Evolutionary conservation across 306 rosid genomes (phyloP).

Genomic region (Corylus avellana): DNA sequence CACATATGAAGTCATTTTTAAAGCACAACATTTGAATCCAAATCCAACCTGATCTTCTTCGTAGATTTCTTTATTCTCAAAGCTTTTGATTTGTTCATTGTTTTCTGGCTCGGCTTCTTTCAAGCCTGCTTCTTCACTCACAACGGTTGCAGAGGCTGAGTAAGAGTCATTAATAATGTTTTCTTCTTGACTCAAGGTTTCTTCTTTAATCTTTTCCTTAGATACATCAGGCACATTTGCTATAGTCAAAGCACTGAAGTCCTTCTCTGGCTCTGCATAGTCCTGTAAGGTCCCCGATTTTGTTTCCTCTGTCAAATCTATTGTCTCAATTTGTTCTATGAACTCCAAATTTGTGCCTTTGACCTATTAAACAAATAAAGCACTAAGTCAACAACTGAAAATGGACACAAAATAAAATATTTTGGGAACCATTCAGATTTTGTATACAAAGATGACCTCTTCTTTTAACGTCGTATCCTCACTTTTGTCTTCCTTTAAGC

Average conservation of each 20-base stretch:
- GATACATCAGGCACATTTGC: slow-evolving; percentile 4
- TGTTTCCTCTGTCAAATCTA: slow-evolving; percentile 14
- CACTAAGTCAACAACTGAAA: not conserved
- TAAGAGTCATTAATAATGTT: slow-evolving; percentile 6
- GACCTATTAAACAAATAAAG: slow-evolving; percentile 21
- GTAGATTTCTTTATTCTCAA: not conserved
- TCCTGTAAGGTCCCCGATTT: slow-evolving; percentile 19
- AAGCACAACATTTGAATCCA: too few relatives aligned
- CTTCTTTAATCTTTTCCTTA: slow-evolving; percentile 9
- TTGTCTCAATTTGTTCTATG: slow-evolving; percentile 21
- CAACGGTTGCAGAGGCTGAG: not conserved
- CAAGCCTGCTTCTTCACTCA: slow-evolving; percentile 20
- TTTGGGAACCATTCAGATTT: slow-evolving; percentile 6
- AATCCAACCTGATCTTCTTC: too few relatives aligned
- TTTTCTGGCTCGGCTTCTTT: slow-evolving; percentile 29
- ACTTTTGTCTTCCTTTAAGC: slow-evolving; percentile 20
- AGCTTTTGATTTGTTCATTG: slow-evolving; percentile 5
- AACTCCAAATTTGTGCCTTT: slow-evolving; percentile 14
- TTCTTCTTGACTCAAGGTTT: slow-evolving; percentile 7
- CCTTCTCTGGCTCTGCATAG: slow-evolving; percentile 11
- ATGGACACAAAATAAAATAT: not conserved
- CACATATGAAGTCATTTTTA: too few relatives aligned
- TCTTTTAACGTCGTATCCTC: not conserved
- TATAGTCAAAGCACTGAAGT: slow-evolving; percentile 9
- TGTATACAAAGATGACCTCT: slow-evolving; percentile 25